phyloP scores from a whole-genome alignment of 1,139 yeast species.

The Pneumocystis wakefieldiae region DNA sequence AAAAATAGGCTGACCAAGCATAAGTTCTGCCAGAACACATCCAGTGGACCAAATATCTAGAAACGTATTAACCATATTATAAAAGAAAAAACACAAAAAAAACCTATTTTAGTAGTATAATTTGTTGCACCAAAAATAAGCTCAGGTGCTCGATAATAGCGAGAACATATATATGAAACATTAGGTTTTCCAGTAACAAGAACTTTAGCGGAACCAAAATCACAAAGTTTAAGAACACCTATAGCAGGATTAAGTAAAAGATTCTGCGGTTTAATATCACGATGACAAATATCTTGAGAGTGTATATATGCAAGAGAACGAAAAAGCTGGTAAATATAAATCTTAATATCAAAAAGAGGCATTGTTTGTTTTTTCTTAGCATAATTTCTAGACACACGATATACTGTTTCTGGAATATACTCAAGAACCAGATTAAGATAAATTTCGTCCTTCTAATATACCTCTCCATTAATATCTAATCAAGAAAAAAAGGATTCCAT shows the following conservation, averaged over 20 bases:
- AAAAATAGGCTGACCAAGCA: constrained; percentile 88
- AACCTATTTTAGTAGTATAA: constrained; percentile 73
- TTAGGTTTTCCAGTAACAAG: constrained; percentile 82
- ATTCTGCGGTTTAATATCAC: constrained; percentile 95
- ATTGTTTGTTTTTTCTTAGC: constrained; percentile 55
- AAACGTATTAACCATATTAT: background rate
- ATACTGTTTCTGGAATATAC: constrained; percentile 85
- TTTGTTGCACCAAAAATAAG: constrained; percentile 81
- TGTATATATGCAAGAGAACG: constrained; percentile 87
- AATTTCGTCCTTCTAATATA: constrained; percentile 39
- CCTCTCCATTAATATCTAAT: background rate
- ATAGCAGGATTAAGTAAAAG: constrained; percentile 65
- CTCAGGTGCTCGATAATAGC: constrained; percentile 93
- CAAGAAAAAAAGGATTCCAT: background rate
- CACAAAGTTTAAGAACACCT: constrained; percentile 80
- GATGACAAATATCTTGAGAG: constrained; percentile 80
- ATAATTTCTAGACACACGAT: constrained; percentile 77
- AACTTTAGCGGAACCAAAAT: constrained; percentile 96
- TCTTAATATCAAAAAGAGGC: constrained; percentile 82
- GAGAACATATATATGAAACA: constrained; percentile 88
- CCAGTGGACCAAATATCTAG: constrained; percentile 91
- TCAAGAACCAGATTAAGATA: constrained; percentile 81
- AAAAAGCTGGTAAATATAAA: constrained; percentile 81
- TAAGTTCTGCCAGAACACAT: constrained; percentile 93
- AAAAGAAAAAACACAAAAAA: background rate